Evolutionary conservation across 1,139 yeast species (phyloP).

Genomic region (Geotrichum klebahnii): DNA sequence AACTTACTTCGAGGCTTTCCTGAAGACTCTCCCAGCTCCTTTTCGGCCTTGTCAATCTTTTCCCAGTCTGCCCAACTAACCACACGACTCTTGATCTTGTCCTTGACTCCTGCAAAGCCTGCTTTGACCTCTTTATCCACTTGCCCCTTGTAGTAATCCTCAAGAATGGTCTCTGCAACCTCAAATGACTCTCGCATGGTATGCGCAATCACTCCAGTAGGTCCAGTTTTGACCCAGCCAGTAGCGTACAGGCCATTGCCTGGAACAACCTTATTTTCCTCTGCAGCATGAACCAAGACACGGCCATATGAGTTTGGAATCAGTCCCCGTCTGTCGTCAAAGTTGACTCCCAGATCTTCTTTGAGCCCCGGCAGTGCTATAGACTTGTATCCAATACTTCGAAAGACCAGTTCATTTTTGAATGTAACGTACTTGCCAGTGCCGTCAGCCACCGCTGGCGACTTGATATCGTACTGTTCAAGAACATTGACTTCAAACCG

Average conservation of each 20-base stretch:
- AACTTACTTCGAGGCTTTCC: constrained; percentile 62
- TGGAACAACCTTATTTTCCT: constrained; percentile 21
- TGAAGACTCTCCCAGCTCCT: constrained; percentile 43
- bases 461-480: constrained; percentile 32
- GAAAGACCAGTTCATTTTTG: constrained; percentile 64
- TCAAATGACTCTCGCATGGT: constrained; percentile 84
- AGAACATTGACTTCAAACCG: constrained; percentile 49
- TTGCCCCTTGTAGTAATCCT: constrained; percentile 41
- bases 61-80: constrained; percentile 76
- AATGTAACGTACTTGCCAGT: constrained; percentile 43
- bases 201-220: constrained; percentile 85
- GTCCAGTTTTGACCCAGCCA: constrained; percentile 92
- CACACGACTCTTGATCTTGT: constrained; percentile 34
- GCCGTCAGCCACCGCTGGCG: constrained; percentile 41
- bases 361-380: constrained; percentile 54
- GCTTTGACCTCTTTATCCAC: constrained; percentile 27
- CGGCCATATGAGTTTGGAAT: constrained; percentile 63
- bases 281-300: constrained; percentile 37
- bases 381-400: constrained; percentile 83
- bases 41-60: constrained; percentile 54
- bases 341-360: constrained; percentile 48
- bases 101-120: constrained; percentile 40
- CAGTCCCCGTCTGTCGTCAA: constrained; percentile 50
- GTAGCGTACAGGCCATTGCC: constrained; percentile 63
- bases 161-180: constrained; percentile 62